Evolutionary conservation across 2,329 filamentous ascomycete genomes (phyloP).

Genomic region (Fusarium ramigenum): DNA sequence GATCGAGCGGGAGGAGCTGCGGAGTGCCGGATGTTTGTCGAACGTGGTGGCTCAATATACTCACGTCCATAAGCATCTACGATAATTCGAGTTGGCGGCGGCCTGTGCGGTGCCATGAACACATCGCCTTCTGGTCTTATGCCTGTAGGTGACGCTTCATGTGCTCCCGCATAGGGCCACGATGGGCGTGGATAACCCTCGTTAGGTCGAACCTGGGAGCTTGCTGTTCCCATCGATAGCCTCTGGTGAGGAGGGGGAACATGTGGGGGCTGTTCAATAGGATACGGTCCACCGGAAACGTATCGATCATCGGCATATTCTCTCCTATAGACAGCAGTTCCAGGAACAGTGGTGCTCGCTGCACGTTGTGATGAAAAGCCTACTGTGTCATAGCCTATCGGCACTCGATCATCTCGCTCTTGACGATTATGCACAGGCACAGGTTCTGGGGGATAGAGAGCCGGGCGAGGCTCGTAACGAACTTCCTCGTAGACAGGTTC

Average conservation of each 20-base stretch:
- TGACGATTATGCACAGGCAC: conserved; percentile 45
- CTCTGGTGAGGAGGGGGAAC: conserved; percentile 48
- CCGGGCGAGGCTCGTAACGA: conserved; percentile 53
- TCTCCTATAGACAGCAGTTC: conserved; percentile 45
- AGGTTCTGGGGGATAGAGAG: conserved; percentile 49
- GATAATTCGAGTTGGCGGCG: conserved; percentile 73
- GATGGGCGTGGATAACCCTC: conserved; percentile 53
- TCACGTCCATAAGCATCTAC: conserved; percentile 86
- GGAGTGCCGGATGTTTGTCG: conserved; percentile 59
- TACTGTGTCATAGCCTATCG: conserved; percentile 48
- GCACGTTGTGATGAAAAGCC: conserved; percentile 39
- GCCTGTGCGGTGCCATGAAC: conserved; percentile 60
- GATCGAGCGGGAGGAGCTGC: conserved; percentile 57
- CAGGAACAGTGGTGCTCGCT: conserved; percentile 39
- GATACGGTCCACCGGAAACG: conserved; percentile 42
- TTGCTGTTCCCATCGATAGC: conserved; percentile 22
- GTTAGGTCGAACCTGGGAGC: conserved; percentile 54
- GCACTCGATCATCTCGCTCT: conserved; percentile 45
- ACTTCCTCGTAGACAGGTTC: conserved; percentile 49
- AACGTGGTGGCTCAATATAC: conserved; percentile 68
- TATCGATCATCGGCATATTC: conserved; percentile 48
- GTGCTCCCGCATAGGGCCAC: conserved; percentile 56
- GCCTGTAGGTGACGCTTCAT: conserved; percentile 56
- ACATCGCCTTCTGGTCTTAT: conserved; percentile 60
- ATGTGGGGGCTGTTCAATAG: conserved; percentile 52